Percentiles rank a stretch among this genome's conserved stretches.
Conservation (phyloP, 129 eudicot species). For the Oenanthe sinensis region DNA sequence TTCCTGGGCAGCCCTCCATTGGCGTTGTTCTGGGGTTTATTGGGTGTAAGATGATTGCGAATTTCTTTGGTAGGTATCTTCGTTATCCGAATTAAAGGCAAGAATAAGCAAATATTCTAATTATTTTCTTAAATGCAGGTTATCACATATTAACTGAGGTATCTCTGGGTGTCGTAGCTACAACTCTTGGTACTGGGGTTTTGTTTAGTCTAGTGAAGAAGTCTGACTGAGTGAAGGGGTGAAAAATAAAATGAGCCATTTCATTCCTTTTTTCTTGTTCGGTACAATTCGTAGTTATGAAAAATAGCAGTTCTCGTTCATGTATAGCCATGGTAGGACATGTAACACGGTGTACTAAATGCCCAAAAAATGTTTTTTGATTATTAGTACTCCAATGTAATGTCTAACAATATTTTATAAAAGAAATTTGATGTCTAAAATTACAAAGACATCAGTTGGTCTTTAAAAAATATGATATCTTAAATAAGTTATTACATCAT, state of each 20-base stretch:
- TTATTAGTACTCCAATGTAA: no score
- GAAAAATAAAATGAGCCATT: not conserved
- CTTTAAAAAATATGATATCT: no score
- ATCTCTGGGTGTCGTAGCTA: slow-evolving; percentile 75
- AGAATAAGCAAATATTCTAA: not conserved
- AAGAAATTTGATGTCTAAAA: no score
- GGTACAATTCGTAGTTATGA: not conserved
- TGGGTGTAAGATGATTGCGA: slow-evolving; percentile 80
- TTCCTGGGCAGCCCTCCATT: slow-evolving; percentile 59
- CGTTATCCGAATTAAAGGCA: not conserved
- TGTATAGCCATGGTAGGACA: not conserved
- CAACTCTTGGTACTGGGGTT: slow-evolving; percentile 71
- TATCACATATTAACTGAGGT: slow-evolving; percentile 77
- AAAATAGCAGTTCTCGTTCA: not conserved
- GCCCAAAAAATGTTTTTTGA: no score
- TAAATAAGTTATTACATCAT: no score
- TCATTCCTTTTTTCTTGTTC: not conserved
- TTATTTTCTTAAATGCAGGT: slow-evolving; percentile 41
- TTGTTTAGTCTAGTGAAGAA: slow-evolving; percentile 65
- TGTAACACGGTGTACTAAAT: not conserved
- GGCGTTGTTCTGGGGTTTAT: slow-evolving; percentile 76
- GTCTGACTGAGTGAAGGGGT: slow-evolving; percentile 37
- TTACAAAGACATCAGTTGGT: no score
- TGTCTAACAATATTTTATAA: no score
- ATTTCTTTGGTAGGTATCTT: slow-evolving; percentile 67